These are phyloP conservation scores for Plasmodium vinckei DNA, from an alignment of 169 alveolate species.

Conservation along the genomic window DNA sequence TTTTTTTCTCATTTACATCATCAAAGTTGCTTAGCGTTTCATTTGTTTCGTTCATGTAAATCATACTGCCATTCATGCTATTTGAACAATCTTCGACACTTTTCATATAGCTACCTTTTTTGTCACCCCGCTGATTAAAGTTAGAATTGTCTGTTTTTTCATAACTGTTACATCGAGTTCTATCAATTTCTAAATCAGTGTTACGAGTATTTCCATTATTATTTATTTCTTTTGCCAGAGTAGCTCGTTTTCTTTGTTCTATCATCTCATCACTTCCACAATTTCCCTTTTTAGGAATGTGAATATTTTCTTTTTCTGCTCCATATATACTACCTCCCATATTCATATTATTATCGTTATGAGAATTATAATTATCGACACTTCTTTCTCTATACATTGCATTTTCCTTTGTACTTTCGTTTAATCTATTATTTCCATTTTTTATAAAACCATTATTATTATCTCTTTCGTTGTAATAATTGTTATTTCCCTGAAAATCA, in stretches of 20 bases:
- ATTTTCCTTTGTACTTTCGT: background rate
- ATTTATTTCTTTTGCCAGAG: background rate
- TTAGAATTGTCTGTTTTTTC: too few species aligned
- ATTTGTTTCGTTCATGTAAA: constrained; percentile 14
- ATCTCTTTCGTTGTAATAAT: too few species aligned
- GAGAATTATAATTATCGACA: background rate
- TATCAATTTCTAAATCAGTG: too few species aligned
- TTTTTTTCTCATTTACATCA: background rate
- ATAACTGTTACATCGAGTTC: too few species aligned
- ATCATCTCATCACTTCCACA: background rate
- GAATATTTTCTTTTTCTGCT: constrained; percentile 1
- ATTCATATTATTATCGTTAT: background rate
- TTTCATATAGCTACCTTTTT: too few species aligned
- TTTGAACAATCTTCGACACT: background rate
- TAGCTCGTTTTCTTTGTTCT: background rate
- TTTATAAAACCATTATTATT: too few species aligned
- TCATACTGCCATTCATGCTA: constrained; percentile 5
- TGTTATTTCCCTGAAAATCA: too few species aligned
- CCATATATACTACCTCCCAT: background rate
- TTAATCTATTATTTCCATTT: too few species aligned
- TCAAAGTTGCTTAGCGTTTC: constrained; percentile 8
- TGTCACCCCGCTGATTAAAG: too few species aligned
- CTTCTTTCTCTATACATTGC: constrained; percentile 2
- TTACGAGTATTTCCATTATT: background rate
- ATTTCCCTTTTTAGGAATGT: background rate